phyloP scores from a whole-genome alignment of 495 filamentous ascomycete genomes.

The Annulohypoxylon stygium region DNA sequence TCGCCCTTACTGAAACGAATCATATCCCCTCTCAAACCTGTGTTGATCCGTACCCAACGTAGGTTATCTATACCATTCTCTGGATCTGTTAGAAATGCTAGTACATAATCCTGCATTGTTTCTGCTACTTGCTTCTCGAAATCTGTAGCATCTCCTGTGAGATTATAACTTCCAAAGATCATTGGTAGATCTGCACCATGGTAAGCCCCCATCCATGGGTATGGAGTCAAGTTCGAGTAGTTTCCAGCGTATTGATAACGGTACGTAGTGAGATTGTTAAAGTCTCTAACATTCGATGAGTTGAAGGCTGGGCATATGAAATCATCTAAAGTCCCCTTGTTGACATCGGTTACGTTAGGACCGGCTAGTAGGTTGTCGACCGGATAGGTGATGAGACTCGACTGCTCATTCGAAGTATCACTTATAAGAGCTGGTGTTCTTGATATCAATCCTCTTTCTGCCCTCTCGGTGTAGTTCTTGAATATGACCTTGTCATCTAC shows the following conservation, averaged over 20 bases:
- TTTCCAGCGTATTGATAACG: slow-evolving; percentile 66
- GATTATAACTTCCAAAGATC: slow-evolving; percentile 59
- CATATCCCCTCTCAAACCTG: slow-evolving; percentile 23
- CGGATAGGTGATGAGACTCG: slow-evolving; percentile 54
- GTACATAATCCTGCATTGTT: slow-evolving; percentile 59
- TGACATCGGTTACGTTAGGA: slow-evolving; percentile 50
- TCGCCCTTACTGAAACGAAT: slow-evolving; percentile 35
- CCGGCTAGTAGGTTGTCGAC: slow-evolving; percentile 50
- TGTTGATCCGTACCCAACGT: slow-evolving; percentile 37
- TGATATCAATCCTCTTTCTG: slow-evolving; percentile 41
- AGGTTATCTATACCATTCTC: slow-evolving; percentile 49
- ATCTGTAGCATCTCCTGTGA: slow-evolving; percentile 47
- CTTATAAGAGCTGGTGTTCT: slow-evolving; percentile 57
- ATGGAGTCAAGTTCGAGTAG: slow-evolving; percentile 60
- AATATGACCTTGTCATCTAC: slow-evolving; percentile 59
- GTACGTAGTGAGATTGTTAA: slow-evolving; percentile 57
- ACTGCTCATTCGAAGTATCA: slow-evolving; percentile 58
- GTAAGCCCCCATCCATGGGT: slow-evolving; percentile 64
- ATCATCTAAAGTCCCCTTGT: slow-evolving; percentile 48
- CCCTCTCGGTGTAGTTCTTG: slow-evolving; percentile 58
- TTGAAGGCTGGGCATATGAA: slow-evolving; percentile 57
- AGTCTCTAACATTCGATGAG: slow-evolving; percentile 44
- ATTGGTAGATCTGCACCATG: slow-evolving; percentile 63
- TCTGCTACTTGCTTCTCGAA: slow-evolving; percentile 55
- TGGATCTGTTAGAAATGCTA: slow-evolving; percentile 61